These are phyloP conservation scores for Theileria orientalis DNA, from an alignment of 169 alveolate genomes.

Conservation along the genomic window DNA sequence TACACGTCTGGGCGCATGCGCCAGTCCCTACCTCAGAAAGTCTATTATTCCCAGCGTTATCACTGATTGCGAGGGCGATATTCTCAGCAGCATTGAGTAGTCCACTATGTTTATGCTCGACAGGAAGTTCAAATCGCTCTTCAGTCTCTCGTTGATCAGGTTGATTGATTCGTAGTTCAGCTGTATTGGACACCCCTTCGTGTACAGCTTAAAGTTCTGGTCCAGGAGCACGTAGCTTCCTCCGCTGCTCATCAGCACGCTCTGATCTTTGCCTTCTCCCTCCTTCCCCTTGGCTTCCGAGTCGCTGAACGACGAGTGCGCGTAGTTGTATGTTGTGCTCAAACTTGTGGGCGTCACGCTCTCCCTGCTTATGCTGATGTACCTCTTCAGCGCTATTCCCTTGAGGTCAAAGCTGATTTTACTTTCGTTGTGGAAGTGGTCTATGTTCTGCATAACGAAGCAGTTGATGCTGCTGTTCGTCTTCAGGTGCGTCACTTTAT, in stretches of 20 bases:
- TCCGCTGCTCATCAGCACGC: no score
- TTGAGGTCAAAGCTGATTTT: conserved; percentile 59
- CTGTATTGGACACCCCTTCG: conserved; percentile 61
- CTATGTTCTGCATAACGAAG: conserved; percentile 60
- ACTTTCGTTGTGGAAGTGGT: not conserved
- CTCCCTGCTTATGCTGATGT: conserved; percentile 5
- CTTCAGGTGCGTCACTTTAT: conserved; percentile 21
- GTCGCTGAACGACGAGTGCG: not conserved
- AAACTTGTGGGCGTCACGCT: not conserved
- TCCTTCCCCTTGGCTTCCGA: not conserved
- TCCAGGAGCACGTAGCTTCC: conserved; percentile 37
- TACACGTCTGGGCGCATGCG: not conserved
- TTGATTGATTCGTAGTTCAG: conserved; percentile 1
- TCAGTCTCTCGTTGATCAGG: not conserved
- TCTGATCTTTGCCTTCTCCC: no score
- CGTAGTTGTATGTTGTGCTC: not conserved
- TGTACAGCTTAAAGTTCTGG: conserved; percentile 56
- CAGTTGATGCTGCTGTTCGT: conserved; percentile 33
- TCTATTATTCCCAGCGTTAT: conserved; percentile 56
- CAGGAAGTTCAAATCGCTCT: conserved; percentile 53
- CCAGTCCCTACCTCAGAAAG: conserved; percentile 28
- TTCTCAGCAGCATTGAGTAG: conserved; percentile 55
- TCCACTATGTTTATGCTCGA: conserved; percentile 53
- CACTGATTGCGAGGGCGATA: conserved; percentile 37
- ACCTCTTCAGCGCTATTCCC: conserved; percentile 57